These are phyloP conservation scores for Colletotrichum tabaci DNA, from an alignment of 2,329 filamentous ascomycete genomes.

Conservation along the genomic window DNA sequence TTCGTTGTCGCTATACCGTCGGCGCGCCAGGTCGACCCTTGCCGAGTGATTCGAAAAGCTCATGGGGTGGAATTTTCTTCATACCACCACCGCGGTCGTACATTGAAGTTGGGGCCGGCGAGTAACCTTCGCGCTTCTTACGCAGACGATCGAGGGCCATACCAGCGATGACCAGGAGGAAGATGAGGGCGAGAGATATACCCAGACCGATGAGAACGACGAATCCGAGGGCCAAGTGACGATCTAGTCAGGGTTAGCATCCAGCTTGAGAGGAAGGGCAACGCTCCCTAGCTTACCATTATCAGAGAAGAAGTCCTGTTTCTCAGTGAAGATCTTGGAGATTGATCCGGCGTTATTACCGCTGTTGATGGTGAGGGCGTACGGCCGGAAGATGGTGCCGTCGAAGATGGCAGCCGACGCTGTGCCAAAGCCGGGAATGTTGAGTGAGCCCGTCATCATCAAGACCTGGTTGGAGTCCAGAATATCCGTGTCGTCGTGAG, in stretches of 20 bases:
- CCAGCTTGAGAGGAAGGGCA: slow-evolving; percentile 30
- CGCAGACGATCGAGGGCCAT: slow-evolving; percentile 82
- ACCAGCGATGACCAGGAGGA: slow-evolving; percentile 82
- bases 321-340: slow-evolving; percentile 86
- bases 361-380: slow-evolving; percentile 81
- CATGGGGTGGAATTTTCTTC: slow-evolving; percentile 72
- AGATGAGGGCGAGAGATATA: slow-evolving; percentile 82
- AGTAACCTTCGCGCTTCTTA: slow-evolving; percentile 84
- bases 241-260: slow-evolving; percentile 54
- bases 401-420: slow-evolving; percentile 92
- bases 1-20: slow-evolving; percentile 59
- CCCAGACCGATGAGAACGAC: slow-evolving; percentile 86
- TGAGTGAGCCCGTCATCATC: slow-evolving; percentile 87
- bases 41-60: slow-evolving; percentile 70
- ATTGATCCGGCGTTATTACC: slow-evolving; percentile 80
- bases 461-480: slow-evolving; percentile 79
- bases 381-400: slow-evolving; percentile 83
- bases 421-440: slow-evolving; percentile 81
- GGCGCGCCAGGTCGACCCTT: slow-evolving; percentile 65
- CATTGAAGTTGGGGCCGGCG: slow-evolving; percentile 80
- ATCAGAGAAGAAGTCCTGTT: slow-evolving; percentile 80
- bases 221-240: slow-evolving; percentile 79
- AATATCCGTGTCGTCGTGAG: slow-evolving; percentile 76
- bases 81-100: slow-evolving; percentile 73
- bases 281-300: slow-evolving; percentile 64